Evolutionary conservation across 179 eudicot species (phyloP).

Genomic region (Monotropa hypopitys): DNA sequence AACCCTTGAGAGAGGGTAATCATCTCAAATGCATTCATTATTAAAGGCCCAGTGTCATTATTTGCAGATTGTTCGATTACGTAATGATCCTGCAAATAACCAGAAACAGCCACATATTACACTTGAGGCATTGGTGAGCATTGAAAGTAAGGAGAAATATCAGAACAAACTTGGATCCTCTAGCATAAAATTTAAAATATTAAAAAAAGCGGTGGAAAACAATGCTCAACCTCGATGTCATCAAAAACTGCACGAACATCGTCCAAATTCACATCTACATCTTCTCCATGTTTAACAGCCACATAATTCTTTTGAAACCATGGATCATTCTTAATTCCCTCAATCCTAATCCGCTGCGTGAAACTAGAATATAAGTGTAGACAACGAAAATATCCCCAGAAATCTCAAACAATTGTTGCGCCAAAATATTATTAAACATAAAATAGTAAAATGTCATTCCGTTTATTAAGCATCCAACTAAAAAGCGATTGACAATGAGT

Average conservation of each 20-base stretch:
- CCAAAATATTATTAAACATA: not conserved
- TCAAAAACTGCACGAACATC: slow-evolving; percentile 82
- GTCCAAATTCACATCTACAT: slow-evolving; percentile 73
- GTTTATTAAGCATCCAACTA: not conserved
- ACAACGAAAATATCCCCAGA: not conserved
- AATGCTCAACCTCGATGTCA: slow-evolving; percentile 67
- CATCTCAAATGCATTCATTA: slow-evolving; percentile 99
- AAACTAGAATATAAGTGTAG: slow-evolving; percentile 1
- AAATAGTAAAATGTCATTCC: not conserved
- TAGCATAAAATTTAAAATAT: not conserved
- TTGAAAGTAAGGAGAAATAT: not conserved
- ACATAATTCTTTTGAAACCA: slow-evolving; percentile 66
- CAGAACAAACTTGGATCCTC: not conserved
- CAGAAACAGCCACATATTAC: slow-evolving; percentile 1
- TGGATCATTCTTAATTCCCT: slow-evolving; percentile 59
- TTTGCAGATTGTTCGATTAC: slow-evolving; percentile 58
- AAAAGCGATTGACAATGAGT: not conserved
- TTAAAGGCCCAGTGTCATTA: slow-evolving; percentile 47
- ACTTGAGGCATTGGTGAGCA: not conserved
- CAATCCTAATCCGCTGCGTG: slow-evolving; percentile 73
- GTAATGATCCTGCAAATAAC: slow-evolving; percentile 49
- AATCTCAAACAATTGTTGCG: not conserved
- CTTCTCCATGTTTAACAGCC: slow-evolving; percentile 45
- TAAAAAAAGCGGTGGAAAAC: not conserved
- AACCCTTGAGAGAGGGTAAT: slow-evolving; percentile 90